Conservation (phyloP, 192 early-diverging fungal species). For the Fimicolochytrium jonesii region DNA sequence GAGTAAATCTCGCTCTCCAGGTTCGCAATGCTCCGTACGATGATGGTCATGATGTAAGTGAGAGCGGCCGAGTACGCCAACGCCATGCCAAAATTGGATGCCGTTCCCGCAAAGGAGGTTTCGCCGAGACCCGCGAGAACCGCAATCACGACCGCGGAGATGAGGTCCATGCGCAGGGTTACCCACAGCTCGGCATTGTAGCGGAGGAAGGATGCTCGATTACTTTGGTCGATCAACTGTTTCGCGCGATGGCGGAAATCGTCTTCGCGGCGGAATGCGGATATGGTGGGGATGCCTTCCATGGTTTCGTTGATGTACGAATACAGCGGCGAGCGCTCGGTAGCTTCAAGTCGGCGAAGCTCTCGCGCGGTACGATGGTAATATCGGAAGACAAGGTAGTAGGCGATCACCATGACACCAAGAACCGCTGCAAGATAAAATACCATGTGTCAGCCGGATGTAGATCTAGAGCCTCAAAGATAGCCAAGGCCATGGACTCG, state of each 20-base stretch:
- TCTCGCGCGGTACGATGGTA: conserved; percentile 75
- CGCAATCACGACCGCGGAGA: not conserved
- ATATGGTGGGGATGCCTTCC: conserved; percentile 76
- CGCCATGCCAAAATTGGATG: conserved; percentile 23
- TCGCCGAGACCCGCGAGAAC: conserved; percentile 38
- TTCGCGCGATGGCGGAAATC: conserved; percentile 69
- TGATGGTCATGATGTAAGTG: conserved; percentile 62
- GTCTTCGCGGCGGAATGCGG: conserved; percentile 69
- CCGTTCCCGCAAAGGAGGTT: not conserved
- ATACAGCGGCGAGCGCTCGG: conserved; percentile 73
- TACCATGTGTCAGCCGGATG: conserved; percentile 6
- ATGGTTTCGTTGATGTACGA: conserved; percentile 72
- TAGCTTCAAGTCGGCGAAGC: conserved; percentile 75
- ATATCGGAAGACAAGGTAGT: conserved; percentile 61
- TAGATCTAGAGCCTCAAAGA: too few species aligned
- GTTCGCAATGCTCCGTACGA: conserved; percentile 53
- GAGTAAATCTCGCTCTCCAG: conserved; percentile 29
- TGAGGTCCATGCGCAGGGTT: not conserved
- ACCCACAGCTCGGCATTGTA: conserved; percentile 43
- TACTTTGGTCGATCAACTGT: conserved; percentile 63
- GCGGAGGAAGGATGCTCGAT: conserved; percentile 67
- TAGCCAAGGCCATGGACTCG: not conserved
- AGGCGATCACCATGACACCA: conserved; percentile 56
- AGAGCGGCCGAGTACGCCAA: conserved; percentile 31
- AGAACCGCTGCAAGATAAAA: conserved; percentile 58